These are phyloP conservation scores for Neurospora sp. DNA, from an alignment of 495 filamentous ascomycete genomes.

Conservation along the genomic window DNA sequence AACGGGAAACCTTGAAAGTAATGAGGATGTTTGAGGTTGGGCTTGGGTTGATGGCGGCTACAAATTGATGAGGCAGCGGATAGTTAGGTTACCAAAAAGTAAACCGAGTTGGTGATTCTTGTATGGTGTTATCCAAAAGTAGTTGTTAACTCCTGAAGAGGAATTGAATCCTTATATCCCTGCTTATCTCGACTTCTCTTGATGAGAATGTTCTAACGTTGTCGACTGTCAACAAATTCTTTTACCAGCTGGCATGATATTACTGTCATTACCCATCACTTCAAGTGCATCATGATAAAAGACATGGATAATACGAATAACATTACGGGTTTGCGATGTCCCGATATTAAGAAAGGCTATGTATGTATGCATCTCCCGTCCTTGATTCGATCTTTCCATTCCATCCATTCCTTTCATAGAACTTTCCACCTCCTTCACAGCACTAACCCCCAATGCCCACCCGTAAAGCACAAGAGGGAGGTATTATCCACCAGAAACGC, in stretches of 20 bases:
- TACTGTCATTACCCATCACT: neutral
- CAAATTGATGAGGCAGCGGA: neutral
- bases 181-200: too few species aligned
- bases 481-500: neutral
- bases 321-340: neutral
- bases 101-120: neutral
- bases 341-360: neutral
- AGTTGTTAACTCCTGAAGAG: neutral
- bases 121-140: neutral
- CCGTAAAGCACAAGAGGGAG: neutral
- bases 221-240: too few species aligned
- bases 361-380: neutral
- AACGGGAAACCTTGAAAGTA: neutral
- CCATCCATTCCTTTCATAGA: neutral
- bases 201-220: too few species aligned
- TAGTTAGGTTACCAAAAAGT: neutral
- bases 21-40: neutral
- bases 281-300: neutral
- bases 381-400: neutral
- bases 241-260: too few species aligned
- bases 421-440: neutral
- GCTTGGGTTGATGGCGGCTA: neutral
- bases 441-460: neutral
- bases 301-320: neutral
- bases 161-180: neutral